phyloP scores from a whole-genome alignment of 306 rosid species.

The Sindora glabra region DNA sequence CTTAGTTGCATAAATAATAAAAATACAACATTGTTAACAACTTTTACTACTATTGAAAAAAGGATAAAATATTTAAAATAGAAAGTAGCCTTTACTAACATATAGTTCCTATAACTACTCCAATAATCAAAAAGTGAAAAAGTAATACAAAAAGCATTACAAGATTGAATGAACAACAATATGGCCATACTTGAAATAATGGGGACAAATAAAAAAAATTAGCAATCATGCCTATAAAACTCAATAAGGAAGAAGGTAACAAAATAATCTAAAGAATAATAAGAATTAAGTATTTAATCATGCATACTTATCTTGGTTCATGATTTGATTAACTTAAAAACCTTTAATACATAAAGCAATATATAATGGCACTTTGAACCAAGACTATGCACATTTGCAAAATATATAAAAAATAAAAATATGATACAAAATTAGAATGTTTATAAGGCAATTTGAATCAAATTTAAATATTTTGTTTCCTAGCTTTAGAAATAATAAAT shows the following conservation, averaged over 20 bases:
- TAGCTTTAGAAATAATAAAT: too few species aligned
- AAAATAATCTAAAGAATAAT: neutral
- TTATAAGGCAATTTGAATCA: too few species aligned
- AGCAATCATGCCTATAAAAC: neutral
- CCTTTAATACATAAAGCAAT: neutral
- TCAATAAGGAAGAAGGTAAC: too few species aligned
- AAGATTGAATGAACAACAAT: slow-evolving; percentile 76
- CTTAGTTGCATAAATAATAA: slow-evolving; percentile 37
- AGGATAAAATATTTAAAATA: neutral
- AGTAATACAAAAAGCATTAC: slow-evolving; percentile 80
- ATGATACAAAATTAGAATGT: too few species aligned
- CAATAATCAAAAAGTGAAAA: slow-evolving; percentile 72
- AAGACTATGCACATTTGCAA: neutral
- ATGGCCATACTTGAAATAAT: slow-evolving; percentile 82
- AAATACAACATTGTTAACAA: neutral
- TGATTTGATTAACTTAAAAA: slow-evolving; percentile 2
- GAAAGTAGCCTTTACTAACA: slow-evolving; percentile 65
- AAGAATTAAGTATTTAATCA: too few species aligned
- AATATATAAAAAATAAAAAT: slow-evolving; percentile 10
- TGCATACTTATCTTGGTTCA: neutral
- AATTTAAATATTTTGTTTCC: too few species aligned
- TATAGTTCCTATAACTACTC: slow-evolving; percentile 76
- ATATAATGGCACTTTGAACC: neutral
- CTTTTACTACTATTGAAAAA: neutral
- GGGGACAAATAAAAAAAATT: slow-evolving; percentile 11